phyloP scores from a whole-genome alignment of 2,329 filamentous ascomycete species.

The Cadophora sp. region DNA sequence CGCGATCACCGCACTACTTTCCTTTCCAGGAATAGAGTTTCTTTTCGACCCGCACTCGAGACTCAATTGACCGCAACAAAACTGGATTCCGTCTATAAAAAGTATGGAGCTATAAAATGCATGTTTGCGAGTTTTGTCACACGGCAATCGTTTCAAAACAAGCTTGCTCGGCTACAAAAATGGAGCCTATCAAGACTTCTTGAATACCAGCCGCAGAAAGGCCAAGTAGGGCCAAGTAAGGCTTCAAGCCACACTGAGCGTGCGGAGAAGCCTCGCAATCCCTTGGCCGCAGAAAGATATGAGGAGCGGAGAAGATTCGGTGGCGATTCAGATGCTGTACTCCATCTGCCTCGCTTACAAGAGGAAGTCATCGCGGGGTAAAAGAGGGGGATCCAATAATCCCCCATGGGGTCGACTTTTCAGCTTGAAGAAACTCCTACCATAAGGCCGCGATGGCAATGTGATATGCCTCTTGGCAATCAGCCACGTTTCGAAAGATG shows the following conservation, averaged over 20 bases:
- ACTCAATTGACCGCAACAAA: neutral
- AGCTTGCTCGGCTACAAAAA: neutral
- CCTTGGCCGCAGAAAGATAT: neutral
- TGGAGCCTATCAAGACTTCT: neutral
- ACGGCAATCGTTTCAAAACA: neutral
- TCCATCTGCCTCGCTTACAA: constrained; percentile 8
- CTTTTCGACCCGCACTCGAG: neutral
- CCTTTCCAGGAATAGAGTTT: neutral
- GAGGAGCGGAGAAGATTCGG: constrained; percentile 15
- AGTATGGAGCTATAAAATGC: neutral
- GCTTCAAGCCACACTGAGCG: neutral
- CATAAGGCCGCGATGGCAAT: neutral
- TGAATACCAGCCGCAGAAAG: neutral
- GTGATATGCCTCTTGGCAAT: neutral
- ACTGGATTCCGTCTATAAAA: neutral
- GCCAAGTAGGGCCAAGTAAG: too few relatives aligned
- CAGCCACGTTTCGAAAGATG: neutral
- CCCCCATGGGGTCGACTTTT: constrained; percentile 5
- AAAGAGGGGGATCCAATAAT: neutral
- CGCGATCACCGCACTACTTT: constrained; percentile 10
- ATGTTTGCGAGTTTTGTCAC: constrained; percentile 1
- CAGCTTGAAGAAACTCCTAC: neutral
- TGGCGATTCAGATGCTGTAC: neutral
- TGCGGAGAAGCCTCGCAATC: constrained; percentile 13
- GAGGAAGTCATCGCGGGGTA: neutral